A percentile compares a stretch with the other conserved stretches of the same genome.
These are phyloP conservation scores for Hypholoma fasciculare DNA, from an alignment of 768 basidiomycete genomes.

Conservation along the genomic window DNA sequence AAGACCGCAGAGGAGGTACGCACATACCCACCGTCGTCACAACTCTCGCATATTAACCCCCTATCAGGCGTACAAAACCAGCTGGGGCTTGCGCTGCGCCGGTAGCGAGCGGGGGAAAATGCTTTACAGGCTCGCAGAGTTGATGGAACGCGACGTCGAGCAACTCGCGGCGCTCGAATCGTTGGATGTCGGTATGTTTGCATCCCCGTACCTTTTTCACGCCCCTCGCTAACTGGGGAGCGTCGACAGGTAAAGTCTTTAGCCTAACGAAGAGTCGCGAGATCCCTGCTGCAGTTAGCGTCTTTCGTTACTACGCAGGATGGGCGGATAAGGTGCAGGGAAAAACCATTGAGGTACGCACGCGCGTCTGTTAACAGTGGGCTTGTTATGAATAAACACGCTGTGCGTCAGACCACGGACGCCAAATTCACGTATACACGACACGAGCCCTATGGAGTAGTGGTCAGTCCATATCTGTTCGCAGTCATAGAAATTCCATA, in stretches of 20 bases:
- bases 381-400: constrained; percentile 36
- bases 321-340: constrained; percentile 88
- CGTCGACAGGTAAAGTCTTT: constrained; percentile 49
- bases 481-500: neutral
- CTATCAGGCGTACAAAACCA: constrained; percentile 44
- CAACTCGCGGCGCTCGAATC: constrained; percentile 75
- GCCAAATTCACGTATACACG: constrained; percentile 66
- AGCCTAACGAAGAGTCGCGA: constrained; percentile 34
- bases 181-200: constrained; percentile 74
- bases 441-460: constrained; percentile 65
- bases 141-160: constrained; percentile 62
- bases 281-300: constrained; percentile 43
- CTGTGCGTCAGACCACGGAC: constrained; percentile 43
- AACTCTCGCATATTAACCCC: neutral
- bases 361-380: neutral
- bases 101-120: constrained; percentile 54
- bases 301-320: constrained; percentile 81
- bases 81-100: constrained; percentile 66
- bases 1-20: constrained; percentile 51
- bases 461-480: constrained; percentile 7
- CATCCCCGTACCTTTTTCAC: constrained; percentile 20
- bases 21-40: neutral
- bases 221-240: constrained; percentile 34
- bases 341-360: constrained; percentile 62
- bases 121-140: constrained; percentile 60